Base-by-base conservation (phyloP, 1,139 yeast genomes). In the Saccharomycopsis hybrid region DNA sequence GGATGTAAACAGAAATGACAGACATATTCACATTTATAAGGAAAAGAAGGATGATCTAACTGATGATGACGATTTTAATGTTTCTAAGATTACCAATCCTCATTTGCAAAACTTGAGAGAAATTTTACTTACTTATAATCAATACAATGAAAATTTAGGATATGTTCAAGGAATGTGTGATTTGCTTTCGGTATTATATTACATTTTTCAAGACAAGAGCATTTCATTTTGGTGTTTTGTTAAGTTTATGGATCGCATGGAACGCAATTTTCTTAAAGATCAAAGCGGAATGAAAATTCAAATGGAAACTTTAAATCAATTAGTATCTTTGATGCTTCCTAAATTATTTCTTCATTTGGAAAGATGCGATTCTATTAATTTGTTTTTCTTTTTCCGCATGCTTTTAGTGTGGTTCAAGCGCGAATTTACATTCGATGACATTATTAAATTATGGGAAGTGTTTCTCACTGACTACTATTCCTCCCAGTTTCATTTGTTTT, bases 101-200 rank as follows among this genome's bases (percentile, higher is more conserved):
- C 90, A 92, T 65, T 70, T 92, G 54, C 75, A 78, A 56, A 76
- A 71, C 49, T 70, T 92, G 70, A 77, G 89, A 59, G 90, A 86
- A 58, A 85, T 94, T 56, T 72, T 92, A 42, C 73, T 88, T 52
- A 87, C 97, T 1, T 92, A 85, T 62, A 90, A 92, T 64, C 90
- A 86, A 65, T 77, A 81, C 64, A 92, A 92, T 64, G 73, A 71
- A 46, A 84, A 88, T 57, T 68, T 94, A 58, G 98, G 98, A 0
- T 92, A 92, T 62, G 96, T 92, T 27, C 99, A 92, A 67, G 99
- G 99, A 1, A 92, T 92, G 99, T 82, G 95, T 5, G 99, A 92
- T 64, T 70, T 92, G 50, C 70, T 94, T 40, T 84, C 96, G 0
- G 97, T 97, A 1, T 66, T 92, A 4, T 94, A 89, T 62, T 85